Evolutionary conservation across 495 filamentous ascomycete species (phyloP), one percentile per base, ranked within the genome.

Genomic region (Astrothelium subdiscretum): DNA sequence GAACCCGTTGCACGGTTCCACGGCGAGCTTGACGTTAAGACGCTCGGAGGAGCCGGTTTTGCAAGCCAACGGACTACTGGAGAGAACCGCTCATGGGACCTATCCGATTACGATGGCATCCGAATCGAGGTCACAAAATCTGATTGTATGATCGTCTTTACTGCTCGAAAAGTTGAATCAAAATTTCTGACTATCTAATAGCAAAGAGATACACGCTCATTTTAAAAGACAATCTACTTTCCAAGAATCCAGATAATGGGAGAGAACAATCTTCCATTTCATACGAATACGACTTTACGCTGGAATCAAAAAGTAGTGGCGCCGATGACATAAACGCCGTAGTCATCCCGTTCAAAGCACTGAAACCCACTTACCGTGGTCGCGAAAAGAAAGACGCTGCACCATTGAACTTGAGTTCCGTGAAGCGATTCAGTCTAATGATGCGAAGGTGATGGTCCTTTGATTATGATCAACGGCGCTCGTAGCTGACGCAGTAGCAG

Each of bases 1-100:
- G 59, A 59, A 3, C 60, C 71, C 4, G 65, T 63, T 24, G 80
- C 78, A 0, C 64, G 69, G 0, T 92, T 95, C 72, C 71, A 80
- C 51, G 91, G 90, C 11, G 73, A 74, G 20, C 81, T 95, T 4
- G 88, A 92, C 71, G 87, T 85, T 54, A 78, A 75, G n/a, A 83
- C 85, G 0, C 82, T 95, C 0, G 88, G 88, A 13, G 88, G 88
- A 11, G 89, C 91, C 0, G 91, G 90, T 3, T 95, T 95, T 69
- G 89, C 90, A 1, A 86, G 82, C 0, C 88, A 92, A 66, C 82
- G 87, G 29, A 89, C 89, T 12, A 60, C 67, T 57, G 65, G 64
- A 18, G 69, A 72, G 22, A 63, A 72, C 48, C 51, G 31, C 13
- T 59, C 64, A 27, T 77, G 72, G 70, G 69, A 79, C 57, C 68